phyloP scores from a whole-genome alignment of 768 basidiomycete genomes.

The Leccinum barrowsii region DNA sequence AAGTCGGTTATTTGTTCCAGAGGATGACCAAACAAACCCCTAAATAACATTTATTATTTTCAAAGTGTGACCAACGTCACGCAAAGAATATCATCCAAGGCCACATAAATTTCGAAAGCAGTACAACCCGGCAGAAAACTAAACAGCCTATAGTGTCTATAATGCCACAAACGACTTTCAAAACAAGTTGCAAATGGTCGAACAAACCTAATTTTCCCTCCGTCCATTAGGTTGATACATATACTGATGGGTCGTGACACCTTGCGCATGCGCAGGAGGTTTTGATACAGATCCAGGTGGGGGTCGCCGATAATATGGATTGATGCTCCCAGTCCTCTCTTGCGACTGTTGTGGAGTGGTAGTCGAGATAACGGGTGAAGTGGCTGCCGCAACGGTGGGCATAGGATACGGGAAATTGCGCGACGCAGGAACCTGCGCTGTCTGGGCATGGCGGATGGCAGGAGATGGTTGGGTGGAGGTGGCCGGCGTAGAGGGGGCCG shows the following conservation, averaged over 20 bases:
- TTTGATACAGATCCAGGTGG: slow-evolving; percentile 24
- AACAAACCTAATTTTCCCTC: slow-evolving; percentile 22
- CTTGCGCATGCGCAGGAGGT: slow-evolving; percentile 19
- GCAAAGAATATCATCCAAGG: slow-evolving; percentile 1
- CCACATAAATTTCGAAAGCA: slow-evolving; percentile 17
- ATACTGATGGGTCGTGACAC: slow-evolving; percentile 38
- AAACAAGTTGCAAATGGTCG: slow-evolving; percentile 1
- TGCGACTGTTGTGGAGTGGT: slow-evolving; percentile 36
- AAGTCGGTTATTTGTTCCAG: slow-evolving; percentile 20
- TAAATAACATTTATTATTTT: neutral
- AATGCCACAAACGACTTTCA: slow-evolving; percentile 4
- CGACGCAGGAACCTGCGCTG: slow-evolving; percentile 24
- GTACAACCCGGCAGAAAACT: slow-evolving; percentile 4
- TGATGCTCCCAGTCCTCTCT: slow-evolving; percentile 28
- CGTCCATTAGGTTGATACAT: slow-evolving; percentile 47
- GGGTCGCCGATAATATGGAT: slow-evolving; percentile 56
- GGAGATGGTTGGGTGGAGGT: slow-evolving; percentile 36
- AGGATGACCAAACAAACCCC: slow-evolving; percentile 26
- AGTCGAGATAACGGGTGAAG: slow-evolving; percentile 53
- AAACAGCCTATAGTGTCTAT: slow-evolving; percentile 3
- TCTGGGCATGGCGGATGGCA: slow-evolving; percentile 29
- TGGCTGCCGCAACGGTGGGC: slow-evolving; percentile 65
- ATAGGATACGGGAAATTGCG: slow-evolving; percentile 60
- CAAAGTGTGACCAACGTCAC: slow-evolving; percentile 22
- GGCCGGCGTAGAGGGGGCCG: slow-evolving; percentile 27